phyloP scores from a whole-genome alignment of 2,329 filamentous ascomycete species.

The Colletotrichum ledebouriae region DNA sequence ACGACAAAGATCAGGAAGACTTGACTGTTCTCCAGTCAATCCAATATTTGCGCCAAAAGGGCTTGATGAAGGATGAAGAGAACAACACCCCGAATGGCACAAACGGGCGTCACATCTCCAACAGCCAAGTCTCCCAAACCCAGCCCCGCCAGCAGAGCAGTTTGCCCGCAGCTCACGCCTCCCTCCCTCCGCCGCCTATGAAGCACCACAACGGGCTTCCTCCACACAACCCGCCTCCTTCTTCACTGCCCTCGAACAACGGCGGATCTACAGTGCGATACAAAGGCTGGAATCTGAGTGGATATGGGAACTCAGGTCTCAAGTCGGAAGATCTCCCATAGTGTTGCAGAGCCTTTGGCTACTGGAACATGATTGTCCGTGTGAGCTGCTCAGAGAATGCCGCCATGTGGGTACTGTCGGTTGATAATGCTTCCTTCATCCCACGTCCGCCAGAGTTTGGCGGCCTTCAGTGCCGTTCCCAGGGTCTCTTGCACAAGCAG shows the following conservation, averaged over 20 bases:
- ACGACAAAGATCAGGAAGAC: conserved; percentile 78
- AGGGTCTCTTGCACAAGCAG: conserved; percentile 37
- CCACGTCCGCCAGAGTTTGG: conserved; percentile 34
- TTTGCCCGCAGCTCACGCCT: conserved; percentile 56
- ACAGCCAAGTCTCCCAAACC: conserved; percentile 1
- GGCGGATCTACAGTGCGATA: conserved; percentile 49
- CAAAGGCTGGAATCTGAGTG: conserved; percentile 56
- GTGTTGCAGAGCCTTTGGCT: conserved; percentile 40
- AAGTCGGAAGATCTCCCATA: conserved; percentile 50
- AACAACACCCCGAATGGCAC: conserved; percentile 41
- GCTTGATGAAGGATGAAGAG: conserved; percentile 59
- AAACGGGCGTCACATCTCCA: conserved; percentile 37
- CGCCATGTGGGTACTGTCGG: neutral
- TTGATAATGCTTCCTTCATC: neutral
- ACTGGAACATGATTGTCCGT: neutral
- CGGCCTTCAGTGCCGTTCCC: conserved; percentile 8
- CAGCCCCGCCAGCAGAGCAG: conserved; percentile 41
- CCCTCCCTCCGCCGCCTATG: conserved; percentile 51
- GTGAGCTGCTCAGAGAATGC: neutral
- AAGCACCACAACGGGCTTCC: conserved; percentile 50
- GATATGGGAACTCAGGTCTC: conserved; percentile 57
- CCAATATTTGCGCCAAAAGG: conserved; percentile 73
- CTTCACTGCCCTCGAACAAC: conserved; percentile 45
- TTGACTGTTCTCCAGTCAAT: conserved; percentile 75
- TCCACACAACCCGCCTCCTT: conserved; percentile 52